Base-by-base conservation (phyloP, 1,139 yeast species). In the Hansenula lynferdii region DNA sequence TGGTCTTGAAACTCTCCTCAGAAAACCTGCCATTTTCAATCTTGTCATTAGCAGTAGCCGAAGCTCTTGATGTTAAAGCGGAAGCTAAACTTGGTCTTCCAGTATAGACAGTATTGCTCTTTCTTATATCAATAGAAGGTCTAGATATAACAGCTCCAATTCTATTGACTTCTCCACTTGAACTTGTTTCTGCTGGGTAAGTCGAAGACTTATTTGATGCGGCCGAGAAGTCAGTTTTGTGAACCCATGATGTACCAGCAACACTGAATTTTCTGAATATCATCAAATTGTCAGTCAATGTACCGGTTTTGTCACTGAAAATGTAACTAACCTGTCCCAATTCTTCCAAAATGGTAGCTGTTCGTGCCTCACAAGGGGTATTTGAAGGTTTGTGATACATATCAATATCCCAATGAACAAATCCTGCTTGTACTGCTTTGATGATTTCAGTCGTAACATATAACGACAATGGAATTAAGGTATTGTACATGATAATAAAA, bases 401-500 rank as follows among this genome's bases (percentile, higher is more conserved):
- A 60, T 94, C 98, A 37, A 92, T 75, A 62, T 94, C 98, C 72
- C 77, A 80, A 56, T 87, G 95, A 53, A 94, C 66, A 45, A 90
- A 68, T 32, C 82, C 61, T 60, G 89, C 72, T 58, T 94, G 98
- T 64, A 84, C 77, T 4, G 85, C 84, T 57, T 92, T 92, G 54
- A 92, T 89, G 44, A 92, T 83, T 57, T 94, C 99, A 90, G 92
- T 85, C 0, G 97, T 89, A 23, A 92, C 98, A 56, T 94, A 94
- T 31, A 94, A 75, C 0, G 98, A 92, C 28, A 92, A 69, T 0
- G 98, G 98, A 57, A 94, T 94, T 65, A 94, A 72, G 0, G 98
- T 92, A 56, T 92, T 92, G 67, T 83, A 92, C 97, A 94, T 90
- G 66, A 94, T 92, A 48, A 94, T 83, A 59, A 85, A 94, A 2